These are phyloP conservation scores for Madurella mycetomatis DNA, from an alignment of 2,329 filamentous ascomycete species.

Conservation along the genomic window DNA sequence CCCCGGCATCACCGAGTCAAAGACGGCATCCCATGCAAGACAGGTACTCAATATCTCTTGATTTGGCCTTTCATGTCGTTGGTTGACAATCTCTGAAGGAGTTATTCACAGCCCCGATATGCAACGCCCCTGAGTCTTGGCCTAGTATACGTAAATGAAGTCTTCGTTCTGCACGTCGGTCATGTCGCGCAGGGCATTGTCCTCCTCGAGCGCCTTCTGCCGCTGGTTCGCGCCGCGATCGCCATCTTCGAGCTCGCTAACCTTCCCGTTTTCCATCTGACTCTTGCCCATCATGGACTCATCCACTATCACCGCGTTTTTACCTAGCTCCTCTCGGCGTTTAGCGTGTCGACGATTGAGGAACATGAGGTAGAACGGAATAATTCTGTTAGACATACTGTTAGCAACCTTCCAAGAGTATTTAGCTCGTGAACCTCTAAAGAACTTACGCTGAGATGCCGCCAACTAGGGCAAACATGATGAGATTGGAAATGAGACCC, in stretches of 20 bases:
- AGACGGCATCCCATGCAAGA: too few relatives aligned
- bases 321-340: constrained; percentile 53
- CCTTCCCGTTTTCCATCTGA: constrained; percentile 38
- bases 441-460: constrained; percentile 36
- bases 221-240: constrained; percentile 8
- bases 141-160: constrained; percentile 52
- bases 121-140: not conserved
- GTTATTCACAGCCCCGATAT: too few relatives aligned
- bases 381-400: constrained; percentile 19
- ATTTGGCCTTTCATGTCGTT: too few relatives aligned
- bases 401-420: not conserved
- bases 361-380: constrained; percentile 44
- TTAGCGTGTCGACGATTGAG: constrained; percentile 54
- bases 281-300: constrained; percentile 50
- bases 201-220: constrained; percentile 32
- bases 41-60: too few relatives aligned
- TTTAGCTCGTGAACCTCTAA: not conserved
- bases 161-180: constrained; percentile 58
- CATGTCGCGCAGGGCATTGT: constrained; percentile 45
- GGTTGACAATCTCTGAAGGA: too few relatives aligned
- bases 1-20: too few relatives aligned
- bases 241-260: constrained; percentile 27
- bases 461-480: constrained; percentile 57
- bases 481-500: constrained; percentile 56
- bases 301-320: constrained; percentile 54